Percentiles rank a stretch among this genome's conserved stretches.
Conservation (phyloP, 148 eudicot species). For the Talinum fruticosum region DNA sequence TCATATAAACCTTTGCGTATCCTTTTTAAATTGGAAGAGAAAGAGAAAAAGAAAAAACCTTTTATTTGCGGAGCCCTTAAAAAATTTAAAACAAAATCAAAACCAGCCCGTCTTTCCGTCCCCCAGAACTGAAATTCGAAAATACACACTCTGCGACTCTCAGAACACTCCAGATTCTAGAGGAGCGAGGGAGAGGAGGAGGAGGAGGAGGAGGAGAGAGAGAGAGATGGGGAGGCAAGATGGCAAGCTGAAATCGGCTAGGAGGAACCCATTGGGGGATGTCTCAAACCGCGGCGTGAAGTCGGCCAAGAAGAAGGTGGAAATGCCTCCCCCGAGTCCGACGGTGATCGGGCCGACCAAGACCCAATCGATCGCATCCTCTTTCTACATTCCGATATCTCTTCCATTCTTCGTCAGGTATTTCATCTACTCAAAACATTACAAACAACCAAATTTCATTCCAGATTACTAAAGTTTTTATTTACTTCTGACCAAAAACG, state of each 20-base stretch:
- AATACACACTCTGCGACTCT: background rate
- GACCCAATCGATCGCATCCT: conserved; percentile 62
- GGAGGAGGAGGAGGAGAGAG: conserved; percentile 35
- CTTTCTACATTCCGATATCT: conserved; percentile 57
- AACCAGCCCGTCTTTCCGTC: background rate
- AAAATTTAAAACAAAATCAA: too few species aligned
- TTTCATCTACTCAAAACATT: background rate
- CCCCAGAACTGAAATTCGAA: conserved; percentile 13
- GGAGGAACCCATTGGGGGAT: conserved; percentile 46
- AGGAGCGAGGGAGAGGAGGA: conserved; percentile 13
- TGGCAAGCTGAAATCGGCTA: conserved; percentile 36
- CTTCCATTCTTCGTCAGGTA: conserved; percentile 59
- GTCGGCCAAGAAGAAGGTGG: conserved; percentile 18
- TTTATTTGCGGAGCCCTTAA: too few species aligned
- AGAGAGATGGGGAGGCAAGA: conserved; percentile 15
- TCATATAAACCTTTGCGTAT: too few species aligned
- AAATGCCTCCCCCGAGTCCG: background rate
- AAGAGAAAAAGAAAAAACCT: background rate
- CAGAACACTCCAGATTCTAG: conserved; percentile 10
- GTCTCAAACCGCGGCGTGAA: conserved; percentile 32
- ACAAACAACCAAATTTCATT: background rate
- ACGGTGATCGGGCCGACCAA: background rate
- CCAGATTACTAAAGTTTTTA: background rate
- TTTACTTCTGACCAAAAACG: background rate
- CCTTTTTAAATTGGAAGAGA: too few species aligned